These are phyloP conservation scores for Boeremia lycopersici DNA, from an alignment of 2,329 filamentous ascomycete species.

Conservation along the genomic window DNA sequence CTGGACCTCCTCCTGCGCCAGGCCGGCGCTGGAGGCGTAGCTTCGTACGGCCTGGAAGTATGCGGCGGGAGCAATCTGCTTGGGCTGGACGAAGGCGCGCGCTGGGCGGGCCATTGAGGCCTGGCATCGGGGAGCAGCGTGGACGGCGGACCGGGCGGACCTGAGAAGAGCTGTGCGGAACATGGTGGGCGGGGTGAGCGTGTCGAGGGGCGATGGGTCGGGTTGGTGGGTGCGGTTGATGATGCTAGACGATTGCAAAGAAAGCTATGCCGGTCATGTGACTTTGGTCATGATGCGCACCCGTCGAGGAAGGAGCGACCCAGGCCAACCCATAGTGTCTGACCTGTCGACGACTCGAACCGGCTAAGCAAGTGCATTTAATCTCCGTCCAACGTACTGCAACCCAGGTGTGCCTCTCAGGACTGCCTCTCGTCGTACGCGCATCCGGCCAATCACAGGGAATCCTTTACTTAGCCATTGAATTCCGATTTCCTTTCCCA, in stretches of 20 bases:
- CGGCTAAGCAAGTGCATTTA: not conserved
- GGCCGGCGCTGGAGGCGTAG: conserved; percentile 82
- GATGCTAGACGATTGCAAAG: conserved; percentile 30
- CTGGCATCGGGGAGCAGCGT: conserved; percentile 50
- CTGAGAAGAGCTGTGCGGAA: conserved; percentile 87
- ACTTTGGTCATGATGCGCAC: conserved; percentile 3
- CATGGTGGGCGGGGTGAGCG: conserved; percentile 64
- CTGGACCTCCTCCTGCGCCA: conserved; percentile 84
- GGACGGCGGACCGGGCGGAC: conserved; percentile 65
- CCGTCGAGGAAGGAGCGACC: not conserved
- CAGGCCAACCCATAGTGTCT: not conserved
- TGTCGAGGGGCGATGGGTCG: conserved; percentile 29
- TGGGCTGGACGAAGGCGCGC: conserved; percentile 65
- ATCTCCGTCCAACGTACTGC: not conserved
- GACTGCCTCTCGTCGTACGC: conserved; percentile 20
- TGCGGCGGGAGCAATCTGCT: conserved; percentile 66
- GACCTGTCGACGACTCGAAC: not conserved
- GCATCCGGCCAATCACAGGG: conserved; percentile 41
- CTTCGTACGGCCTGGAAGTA: conserved; percentile 74
- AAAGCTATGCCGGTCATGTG: conserved; percentile 18
- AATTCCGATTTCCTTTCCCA: too few species aligned
- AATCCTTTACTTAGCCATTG: conserved; percentile 18
- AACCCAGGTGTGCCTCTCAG: conserved; percentile 18
- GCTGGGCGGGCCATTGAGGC: conserved; percentile 63
- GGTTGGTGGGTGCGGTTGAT: conserved; percentile 20